These are phyloP conservation scores for Suillus paluster DNA, from an alignment of 768 basidiomycete species.

Conservation along the genomic window DNA sequence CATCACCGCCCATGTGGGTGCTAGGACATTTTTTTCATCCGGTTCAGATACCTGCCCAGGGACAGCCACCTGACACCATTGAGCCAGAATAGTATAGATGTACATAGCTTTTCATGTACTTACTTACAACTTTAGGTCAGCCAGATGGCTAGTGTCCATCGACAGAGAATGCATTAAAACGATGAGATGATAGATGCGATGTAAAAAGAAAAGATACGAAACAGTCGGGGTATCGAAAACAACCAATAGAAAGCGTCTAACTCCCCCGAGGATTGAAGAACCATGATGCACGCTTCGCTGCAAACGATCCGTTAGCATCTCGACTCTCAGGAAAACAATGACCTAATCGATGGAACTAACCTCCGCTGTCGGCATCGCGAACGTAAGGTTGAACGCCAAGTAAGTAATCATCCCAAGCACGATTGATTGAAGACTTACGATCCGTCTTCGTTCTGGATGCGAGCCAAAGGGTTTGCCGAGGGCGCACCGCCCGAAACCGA, in stretches of 20 bases:
- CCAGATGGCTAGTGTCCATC: not conserved
- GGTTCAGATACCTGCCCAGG: constrained; percentile 28
- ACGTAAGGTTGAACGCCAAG: constrained; percentile 20
- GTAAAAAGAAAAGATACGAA: constrained; percentile 20
- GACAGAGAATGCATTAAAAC: constrained; percentile 27
- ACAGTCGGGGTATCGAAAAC: constrained; percentile 15
- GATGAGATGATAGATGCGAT: constrained; percentile 34
- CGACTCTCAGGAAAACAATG: constrained; percentile 20
- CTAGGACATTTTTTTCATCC: constrained; percentile 23
- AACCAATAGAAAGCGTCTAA: constrained; percentile 22
- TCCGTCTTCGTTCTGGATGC: constrained; percentile 83
- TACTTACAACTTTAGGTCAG: constrained; percentile 8
- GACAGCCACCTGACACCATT: constrained; percentile 20
- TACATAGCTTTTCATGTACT: constrained; percentile 16
- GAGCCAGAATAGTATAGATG: constrained; percentile 34
- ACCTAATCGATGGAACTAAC: constrained; percentile 27
- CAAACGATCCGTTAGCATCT: constrained; percentile 35
- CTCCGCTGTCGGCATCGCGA: constrained; percentile 35
- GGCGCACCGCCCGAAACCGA: constrained; percentile 48
- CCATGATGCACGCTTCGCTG: constrained; percentile 92
- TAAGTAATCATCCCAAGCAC: constrained; percentile 21
- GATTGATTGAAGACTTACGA: constrained; percentile 48
- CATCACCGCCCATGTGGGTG: constrained; percentile 24
- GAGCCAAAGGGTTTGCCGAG: constrained; percentile 64
- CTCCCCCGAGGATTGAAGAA: constrained; percentile 84